Percentiles rank a stretch among this genome's conserved stretches.
phyloP scores from a whole-genome alignment of 805 yeast genomes.

The Schwanniomyces occidentalis region DNA sequence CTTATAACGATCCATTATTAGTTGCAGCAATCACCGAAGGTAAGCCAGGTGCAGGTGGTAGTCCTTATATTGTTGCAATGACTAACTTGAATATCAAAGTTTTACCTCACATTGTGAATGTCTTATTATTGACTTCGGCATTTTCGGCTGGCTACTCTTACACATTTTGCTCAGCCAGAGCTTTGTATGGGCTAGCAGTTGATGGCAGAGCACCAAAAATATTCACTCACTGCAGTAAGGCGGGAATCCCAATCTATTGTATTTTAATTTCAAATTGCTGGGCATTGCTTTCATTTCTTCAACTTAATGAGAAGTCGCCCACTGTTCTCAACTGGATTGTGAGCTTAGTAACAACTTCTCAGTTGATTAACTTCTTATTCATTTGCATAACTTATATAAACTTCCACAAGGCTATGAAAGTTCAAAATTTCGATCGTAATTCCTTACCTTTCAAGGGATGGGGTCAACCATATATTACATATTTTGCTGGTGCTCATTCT shows the following conservation, averaged over 20 bases:
- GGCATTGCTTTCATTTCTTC: conserved; percentile 19
- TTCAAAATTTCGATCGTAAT: conserved; percentile 50
- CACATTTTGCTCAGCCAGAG: conserved; percentile 18
- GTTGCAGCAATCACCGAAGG: conserved; percentile 29
- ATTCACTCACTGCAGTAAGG: conserved; percentile 14
- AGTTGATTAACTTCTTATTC: conserved; percentile 55
- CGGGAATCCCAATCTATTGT: conserved; percentile 32
- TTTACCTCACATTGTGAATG: conserved; percentile 34
- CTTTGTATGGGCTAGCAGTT: conserved; percentile 17
- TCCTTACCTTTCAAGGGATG: conserved; percentile 52
- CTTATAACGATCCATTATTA: conserved; percentile 15
- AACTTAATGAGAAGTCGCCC: conserved; percentile 52
- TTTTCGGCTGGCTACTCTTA: conserved; percentile 22
- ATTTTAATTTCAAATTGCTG: conserved; percentile 10
- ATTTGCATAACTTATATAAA: conserved; percentile 57
- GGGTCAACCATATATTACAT: conserved; percentile 61
- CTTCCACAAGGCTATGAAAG: conserved; percentile 57
- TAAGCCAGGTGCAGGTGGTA: conserved; percentile 10
- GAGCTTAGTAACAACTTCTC: conserved; percentile 66
- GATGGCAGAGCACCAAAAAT: conserved; percentile 18
- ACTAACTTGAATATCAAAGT: conserved; percentile 23
- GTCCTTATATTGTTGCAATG: conserved; percentile 31
- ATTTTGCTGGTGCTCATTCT: conserved; percentile 29
- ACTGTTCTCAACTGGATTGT: conserved; percentile 69
- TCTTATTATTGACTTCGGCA: conserved; percentile 31